Base-by-base conservation (phyloP, 2,329 filamentous ascomycete genomes). In the Aureobasidium sp. region DNA sequence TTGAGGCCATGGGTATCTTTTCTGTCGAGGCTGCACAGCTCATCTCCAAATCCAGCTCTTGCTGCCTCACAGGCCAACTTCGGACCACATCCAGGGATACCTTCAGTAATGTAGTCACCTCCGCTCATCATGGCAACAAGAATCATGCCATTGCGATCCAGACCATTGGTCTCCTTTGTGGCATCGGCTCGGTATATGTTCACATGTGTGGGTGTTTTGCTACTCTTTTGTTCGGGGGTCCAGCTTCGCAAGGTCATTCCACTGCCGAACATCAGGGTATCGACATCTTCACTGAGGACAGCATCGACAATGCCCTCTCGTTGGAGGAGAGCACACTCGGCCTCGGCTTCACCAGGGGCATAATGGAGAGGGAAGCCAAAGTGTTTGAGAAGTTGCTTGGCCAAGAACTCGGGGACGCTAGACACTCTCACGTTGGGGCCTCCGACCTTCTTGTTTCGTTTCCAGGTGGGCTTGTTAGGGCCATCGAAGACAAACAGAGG, bases 221-320 rank as follows among this genome's bases (percentile, higher is more conserved):
- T 83, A 0, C 80, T 77, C 48, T 78, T 81, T 13, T 80, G 81
- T 70, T 95, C 90, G 3, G 89, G 82, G 0, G 89, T 89, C 86
- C 90, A 97, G 68, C 91, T 93, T 55, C 91, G 83, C 45, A 97
- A 76, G 0, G 89, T 93, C 41, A 85, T 76, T 0, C 83, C 86
- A 65, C 91, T 94, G 1, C 94, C 94, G 76, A 97, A 97, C 93
- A 97, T 97, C 69, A 97, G 83, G 2, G 93, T 94, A 72, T 99
- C 94, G 47, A 97, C 91, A 78, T 99, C 94, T 72, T 99, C 92
- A 72, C 90, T 97, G 68, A 99, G 79, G 1, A 97, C 94, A 0
- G 90, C 93, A 73, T 99, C 94, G 1, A 96, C 92, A 9, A 96
- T 79, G 0, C 91, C 91, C 49, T 87, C 82, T 63, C 82, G 81